Evolutionary conservation across 441 rosid species (phyloP).

Genomic region (Geranium incanum): DNA sequence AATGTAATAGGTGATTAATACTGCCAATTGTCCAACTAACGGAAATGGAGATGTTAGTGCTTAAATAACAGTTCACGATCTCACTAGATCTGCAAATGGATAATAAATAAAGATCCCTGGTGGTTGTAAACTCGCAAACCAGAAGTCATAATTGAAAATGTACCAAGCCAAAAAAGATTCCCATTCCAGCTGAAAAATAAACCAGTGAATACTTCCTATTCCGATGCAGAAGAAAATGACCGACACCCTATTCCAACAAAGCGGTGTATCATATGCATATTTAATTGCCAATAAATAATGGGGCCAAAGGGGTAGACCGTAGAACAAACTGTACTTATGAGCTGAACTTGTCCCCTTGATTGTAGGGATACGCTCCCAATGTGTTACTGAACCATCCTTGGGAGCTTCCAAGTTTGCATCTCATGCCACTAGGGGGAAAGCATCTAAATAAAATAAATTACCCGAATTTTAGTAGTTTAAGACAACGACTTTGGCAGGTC

Average conservation of each 20-base stretch:
- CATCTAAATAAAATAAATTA: constrained; percentile 5
- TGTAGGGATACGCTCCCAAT: constrained; percentile 8
- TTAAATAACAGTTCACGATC: constrained; percentile 23
- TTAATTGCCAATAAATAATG: constrained; percentile 10
- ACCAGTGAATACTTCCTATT: constrained; percentile 22
- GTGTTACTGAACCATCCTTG: constrained; percentile 13
- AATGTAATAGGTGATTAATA: constrained; percentile 6
- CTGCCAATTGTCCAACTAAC: constrained; percentile 10
- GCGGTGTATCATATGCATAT: constrained; percentile 9
- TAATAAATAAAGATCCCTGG: neutral
- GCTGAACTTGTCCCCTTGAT: constrained; percentile 7
- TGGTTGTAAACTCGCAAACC: constrained; percentile 17
- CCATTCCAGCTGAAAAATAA: constrained; percentile 9
- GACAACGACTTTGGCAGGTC: constrained; percentile 8
- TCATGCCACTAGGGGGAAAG: constrained; percentile 21
- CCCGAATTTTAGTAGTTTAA: neutral
- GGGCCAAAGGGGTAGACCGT: constrained; percentile 10
- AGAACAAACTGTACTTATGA: constrained; percentile 29
- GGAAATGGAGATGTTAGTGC: constrained; percentile 7
- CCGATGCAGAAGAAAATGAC: constrained; percentile 11
- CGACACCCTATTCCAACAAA: constrained; percentile 25
- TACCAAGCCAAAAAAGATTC: constrained; percentile 22
- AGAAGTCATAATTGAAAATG: constrained; percentile 20
- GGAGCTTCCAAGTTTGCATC: constrained; percentile 24
- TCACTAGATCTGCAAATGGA: neutral